phyloP scores from a whole-genome alignment of 2,329 filamentous ascomycete species.

The Hansfordia pulvinata region DNA sequence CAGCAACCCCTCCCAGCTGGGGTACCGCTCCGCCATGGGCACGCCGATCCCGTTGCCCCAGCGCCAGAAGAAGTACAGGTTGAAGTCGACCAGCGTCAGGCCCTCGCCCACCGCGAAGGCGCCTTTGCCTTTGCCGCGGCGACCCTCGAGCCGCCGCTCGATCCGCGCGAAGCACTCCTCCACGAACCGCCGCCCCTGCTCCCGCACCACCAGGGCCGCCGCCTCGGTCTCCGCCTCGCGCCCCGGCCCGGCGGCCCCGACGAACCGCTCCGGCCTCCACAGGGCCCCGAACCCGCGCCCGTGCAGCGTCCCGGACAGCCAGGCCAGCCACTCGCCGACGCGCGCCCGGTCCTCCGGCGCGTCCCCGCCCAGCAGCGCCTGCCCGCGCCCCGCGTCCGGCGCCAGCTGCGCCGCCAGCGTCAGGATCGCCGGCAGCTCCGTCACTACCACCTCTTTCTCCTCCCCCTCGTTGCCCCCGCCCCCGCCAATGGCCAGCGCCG shows the following conservation, averaged over 20 bases:
- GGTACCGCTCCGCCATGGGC: slow-evolving; percentile 6
- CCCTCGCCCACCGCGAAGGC: slow-evolving; percentile 8
- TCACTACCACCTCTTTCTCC: no score
- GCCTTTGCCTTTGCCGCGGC: no score
- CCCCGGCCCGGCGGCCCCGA: no score
- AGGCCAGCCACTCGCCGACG: slow-evolving; percentile 18
- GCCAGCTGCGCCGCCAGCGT: slow-evolving; percentile 16
- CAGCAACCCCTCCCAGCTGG: slow-evolving; percentile 5
- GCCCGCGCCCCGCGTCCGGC: slow-evolving; percentile 1
- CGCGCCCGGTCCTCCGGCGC: slow-evolving; percentile 11
- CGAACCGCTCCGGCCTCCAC: slow-evolving; percentile 14
- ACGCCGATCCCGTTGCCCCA: slow-evolving; percentile 6
- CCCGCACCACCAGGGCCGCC: slow-evolving; percentile 5
- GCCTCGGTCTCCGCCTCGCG: slow-evolving; percentile 2
- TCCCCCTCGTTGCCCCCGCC: no score
- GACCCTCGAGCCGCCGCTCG: slow-evolving; percentile 5
- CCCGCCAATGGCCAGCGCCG: slow-evolving; percentile 14
- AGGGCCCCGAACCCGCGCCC: slow-evolving; percentile 12
- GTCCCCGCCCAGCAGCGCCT: slow-evolving; percentile 10
- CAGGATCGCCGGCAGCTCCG: slow-evolving; percentile 18
- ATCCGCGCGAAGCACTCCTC: slow-evolving; percentile 7
- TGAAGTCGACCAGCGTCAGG: slow-evolving; percentile 11
- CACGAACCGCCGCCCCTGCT: slow-evolving; percentile 5
- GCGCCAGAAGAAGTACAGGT: slow-evolving; percentile 9
- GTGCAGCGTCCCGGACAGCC: slow-evolving; percentile 19